Conservation (phyloP, 2,329 filamentous ascomycete genomes). For the Ceratocystis cacaofunesta region DNA sequence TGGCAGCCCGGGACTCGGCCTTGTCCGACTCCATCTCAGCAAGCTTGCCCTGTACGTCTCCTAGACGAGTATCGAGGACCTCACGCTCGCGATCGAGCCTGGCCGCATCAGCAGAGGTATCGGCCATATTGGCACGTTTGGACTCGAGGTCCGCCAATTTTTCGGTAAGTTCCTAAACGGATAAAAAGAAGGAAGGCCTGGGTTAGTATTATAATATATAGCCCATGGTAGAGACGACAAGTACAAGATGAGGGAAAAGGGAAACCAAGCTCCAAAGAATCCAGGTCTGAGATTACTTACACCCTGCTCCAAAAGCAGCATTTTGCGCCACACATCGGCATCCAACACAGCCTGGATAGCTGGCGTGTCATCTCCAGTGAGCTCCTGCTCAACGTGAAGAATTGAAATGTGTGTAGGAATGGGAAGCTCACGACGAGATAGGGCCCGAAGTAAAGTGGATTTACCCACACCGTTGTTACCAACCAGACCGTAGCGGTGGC, state of each 20-base stretch:
- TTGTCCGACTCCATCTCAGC: constrained; percentile 99
- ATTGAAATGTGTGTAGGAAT: constrained; percentile 98
- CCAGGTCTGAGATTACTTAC: constrained; percentile 32
- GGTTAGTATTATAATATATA: not conserved
- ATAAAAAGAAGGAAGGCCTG: not conserved
- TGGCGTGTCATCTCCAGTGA: constrained; percentile 87
- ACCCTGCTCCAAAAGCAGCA: constrained; percentile 75
- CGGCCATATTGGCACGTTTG: constrained; percentile 65
- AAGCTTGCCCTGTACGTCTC: constrained; percentile 80
- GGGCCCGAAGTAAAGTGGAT: constrained; percentile 80
- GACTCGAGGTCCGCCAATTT: constrained; percentile 64
- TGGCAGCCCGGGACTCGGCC: constrained; percentile 86
- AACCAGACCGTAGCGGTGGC: constrained; percentile 87
- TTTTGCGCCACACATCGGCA: constrained; percentile 96
- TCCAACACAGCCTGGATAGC: constrained; percentile 91
- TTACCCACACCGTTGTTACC: constrained; percentile 99
- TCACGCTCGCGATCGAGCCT: constrained; percentile 77
- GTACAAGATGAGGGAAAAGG: not conserved
- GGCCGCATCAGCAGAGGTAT: constrained; percentile 79
- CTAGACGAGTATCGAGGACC: constrained; percentile 75
- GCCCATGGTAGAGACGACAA: not conserved
- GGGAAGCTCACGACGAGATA: constrained; percentile 82
- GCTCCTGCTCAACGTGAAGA: constrained; percentile 96
- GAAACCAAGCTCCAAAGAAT: not conserved
- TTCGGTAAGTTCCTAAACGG: constrained; percentile 53